phyloP scores from a whole-genome alignment of 495 filamentous ascomycete genomes.

The Daldinia vernicosa region DNA sequence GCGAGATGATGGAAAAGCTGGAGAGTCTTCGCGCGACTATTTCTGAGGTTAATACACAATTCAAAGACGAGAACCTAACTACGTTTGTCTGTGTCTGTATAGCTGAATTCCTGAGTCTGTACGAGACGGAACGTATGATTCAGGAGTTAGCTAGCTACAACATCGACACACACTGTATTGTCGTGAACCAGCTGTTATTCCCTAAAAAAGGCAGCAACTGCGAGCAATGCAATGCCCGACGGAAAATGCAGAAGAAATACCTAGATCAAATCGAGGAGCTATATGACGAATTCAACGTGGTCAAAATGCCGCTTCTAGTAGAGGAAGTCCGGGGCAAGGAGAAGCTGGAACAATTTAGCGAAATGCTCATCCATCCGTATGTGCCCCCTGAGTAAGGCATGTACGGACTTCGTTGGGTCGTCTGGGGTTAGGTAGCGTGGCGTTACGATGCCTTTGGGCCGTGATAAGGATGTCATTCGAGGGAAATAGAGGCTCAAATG shows the following conservation, averaged over 20 bases:
- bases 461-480: neutral
- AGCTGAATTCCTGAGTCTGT: constrained; percentile 94
- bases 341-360: constrained; percentile 88
- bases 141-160: constrained; percentile 92
- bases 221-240: constrained; percentile 92
- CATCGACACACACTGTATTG: constrained; percentile 97
- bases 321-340: constrained; percentile 97
- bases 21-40: constrained; percentile 93
- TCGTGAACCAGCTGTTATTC: constrained; percentile 97
- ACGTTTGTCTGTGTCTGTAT: constrained; percentile 99
- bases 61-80: constrained; percentile 95
- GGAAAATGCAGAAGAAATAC: constrained; percentile 99
- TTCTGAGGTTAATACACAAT: constrained; percentile 94
- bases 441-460: constrained; percentile 22
- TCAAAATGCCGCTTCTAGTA: constrained; percentile 93
- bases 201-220: constrained; percentile 86
- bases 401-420: constrained; percentile 25
- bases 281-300: constrained; percentile 99
- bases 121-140: constrained; percentile 99
- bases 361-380: constrained; percentile 90
- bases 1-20: constrained; percentile 92
- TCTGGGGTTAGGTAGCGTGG: constrained; percentile 28
- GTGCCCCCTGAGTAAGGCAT: constrained; percentile 69
- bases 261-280: constrained; percentile 98
- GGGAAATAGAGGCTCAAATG: constrained; percentile 9